A percentile compares a stretch with the other conserved stretches of the same genome.
These are phyloP conservation scores for Botrytis fragariae DNA, from an alignment of 2,329 filamentous ascomycete species.

Conservation along the genomic window DNA sequence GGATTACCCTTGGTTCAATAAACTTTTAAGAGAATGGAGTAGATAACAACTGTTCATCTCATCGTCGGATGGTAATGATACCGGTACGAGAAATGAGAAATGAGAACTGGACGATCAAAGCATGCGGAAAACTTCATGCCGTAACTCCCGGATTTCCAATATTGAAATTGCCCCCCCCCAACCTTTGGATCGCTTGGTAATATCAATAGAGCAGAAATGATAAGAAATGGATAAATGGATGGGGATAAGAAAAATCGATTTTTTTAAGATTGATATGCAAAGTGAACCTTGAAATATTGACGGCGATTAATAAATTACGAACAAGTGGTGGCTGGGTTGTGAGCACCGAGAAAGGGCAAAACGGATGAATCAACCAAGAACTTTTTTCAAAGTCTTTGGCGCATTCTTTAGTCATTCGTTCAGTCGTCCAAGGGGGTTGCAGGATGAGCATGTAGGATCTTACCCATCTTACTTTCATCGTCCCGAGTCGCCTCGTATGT, in stretches of 20 bases:
- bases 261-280: background rate
- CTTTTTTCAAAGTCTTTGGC: background rate
- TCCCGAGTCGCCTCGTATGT: background rate
- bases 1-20: background rate
- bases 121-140: conserved; percentile 6
- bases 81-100: background rate
- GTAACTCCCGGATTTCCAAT: background rate
- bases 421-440: background rate
- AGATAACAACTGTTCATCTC: background rate
- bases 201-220: background rate
- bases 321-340: background rate
- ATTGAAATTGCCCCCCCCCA: background rate
- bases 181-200: background rate
- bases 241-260: background rate
- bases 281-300: background rate
- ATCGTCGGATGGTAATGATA: background rate
- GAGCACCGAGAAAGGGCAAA: background rate
- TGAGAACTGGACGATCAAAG: background rate
- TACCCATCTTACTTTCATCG: background rate
- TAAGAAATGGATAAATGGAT: background rate
- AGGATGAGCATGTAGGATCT: conserved; percentile 1
- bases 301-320: background rate
- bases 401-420: background rate
- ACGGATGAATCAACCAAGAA: background rate
- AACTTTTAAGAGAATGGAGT: background rate